phyloP scores from a whole-genome alignment of 352 stramenopile species.

The Phytophthora syringae region DNA sequence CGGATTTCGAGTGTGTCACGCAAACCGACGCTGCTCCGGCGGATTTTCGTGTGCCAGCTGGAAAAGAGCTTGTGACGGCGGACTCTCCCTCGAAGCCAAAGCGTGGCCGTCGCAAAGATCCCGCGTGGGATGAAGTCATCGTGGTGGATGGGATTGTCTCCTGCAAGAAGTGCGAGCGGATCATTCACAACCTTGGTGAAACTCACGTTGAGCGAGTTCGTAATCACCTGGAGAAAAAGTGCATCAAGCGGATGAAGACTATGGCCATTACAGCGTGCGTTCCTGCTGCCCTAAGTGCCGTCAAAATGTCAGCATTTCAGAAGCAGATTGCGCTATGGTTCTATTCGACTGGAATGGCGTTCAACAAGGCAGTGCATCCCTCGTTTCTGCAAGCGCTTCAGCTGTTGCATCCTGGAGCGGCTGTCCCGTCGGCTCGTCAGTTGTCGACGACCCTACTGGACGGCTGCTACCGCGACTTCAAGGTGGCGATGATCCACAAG shows the following conservation, averaged over 20 bases:
- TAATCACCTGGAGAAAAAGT: slow-evolving; percentile 10
- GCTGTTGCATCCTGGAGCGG: neutral
- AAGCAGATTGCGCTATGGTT: slow-evolving; percentile 15
- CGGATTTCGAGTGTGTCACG: no score
- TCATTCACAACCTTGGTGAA: slow-evolving; percentile 7
- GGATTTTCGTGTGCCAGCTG: no score
- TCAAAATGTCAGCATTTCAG: slow-evolving; percentile 1
- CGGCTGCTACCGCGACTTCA: neutral
- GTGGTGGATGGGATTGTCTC: slow-evolving; percentile 7
- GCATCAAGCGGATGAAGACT: slow-evolving; percentile 2
- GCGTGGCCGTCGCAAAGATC: neutral
- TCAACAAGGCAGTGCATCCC: slow-evolving; percentile 8
- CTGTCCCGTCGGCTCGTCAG: neutral
- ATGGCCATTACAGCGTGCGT: slow-evolving; percentile 1
- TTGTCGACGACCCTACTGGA: neutral
- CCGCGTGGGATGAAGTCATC: slow-evolving; percentile 11
- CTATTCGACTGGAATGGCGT: slow-evolving; percentile 11
- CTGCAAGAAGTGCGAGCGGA: slow-evolving; percentile 15
- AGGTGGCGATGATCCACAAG: neutral
- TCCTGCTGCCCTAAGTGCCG: neutral
- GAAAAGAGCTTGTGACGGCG: no score
- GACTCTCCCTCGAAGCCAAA: no score
- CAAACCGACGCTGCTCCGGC: no score
- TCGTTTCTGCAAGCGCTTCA: neutral
- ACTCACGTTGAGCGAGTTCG: slow-evolving; percentile 11